Evolutionary conservation across 169 alveolate genomes (phyloP), one percentile per base, ranked within the genome.

Genomic region (Eimeria tenella): DNA sequence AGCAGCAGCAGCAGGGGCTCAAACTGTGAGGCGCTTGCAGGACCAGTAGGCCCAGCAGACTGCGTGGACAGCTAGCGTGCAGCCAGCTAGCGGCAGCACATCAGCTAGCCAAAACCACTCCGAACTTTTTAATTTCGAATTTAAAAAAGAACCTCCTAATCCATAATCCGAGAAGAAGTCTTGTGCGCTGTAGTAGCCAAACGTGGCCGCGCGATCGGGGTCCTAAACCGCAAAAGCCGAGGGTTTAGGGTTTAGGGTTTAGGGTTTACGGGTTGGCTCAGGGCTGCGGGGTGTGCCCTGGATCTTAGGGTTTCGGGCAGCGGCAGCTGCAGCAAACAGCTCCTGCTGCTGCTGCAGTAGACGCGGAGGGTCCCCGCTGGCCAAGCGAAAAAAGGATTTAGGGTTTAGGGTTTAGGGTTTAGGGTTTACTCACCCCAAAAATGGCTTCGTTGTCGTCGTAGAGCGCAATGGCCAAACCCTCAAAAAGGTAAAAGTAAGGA

Each of bases 91-190:
- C 56, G 60, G 68, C n/a, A 53, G 87, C 52, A 77, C 50, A n/a
- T 77, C 87, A 5, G 60, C 87, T 15, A 17, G 31, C 87, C 87
- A 77, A 17, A 77, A 56, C 87, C 87, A 77, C 70, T 77, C 49
- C 52, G 25, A 19, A 7, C 70, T 63, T 4, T 52, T 77, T 4
- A 50, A 56, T 21, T 17, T 10, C 1, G 68, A 49, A 15, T 56
- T 68, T 4, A n/a, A 7, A 56, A 52, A 23, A 10, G 70, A 31
- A 10, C 87, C 87, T 6, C 70, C 87, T 49, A 77, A 23, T 21
- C 87, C 87, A 77, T 10, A 60, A n/a, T 42, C 90, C 62, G 23
- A 8, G 49, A 60, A 60, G 31, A 60, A 19, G 15, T 60, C 79
- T 15, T n/a, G 50, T 19, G 23, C 5, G 9, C 55, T 52, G 8